Evolutionary conservation across 1,284 basidiomycete species (phyloP), one percentile per base, ranked within the genome.

Genomic region (Cystobasidium pallidum): DNA sequence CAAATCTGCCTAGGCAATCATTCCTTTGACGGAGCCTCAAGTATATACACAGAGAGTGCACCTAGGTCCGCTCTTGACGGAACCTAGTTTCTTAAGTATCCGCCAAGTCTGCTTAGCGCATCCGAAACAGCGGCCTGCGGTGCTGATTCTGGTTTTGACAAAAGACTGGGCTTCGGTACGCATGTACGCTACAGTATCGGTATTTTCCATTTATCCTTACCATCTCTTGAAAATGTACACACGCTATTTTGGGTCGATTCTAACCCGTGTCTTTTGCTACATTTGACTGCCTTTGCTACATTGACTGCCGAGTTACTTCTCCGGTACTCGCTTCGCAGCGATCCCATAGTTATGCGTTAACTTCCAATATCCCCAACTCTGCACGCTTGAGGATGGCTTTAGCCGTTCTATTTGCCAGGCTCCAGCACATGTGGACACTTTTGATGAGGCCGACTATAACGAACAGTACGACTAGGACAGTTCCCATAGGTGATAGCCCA

Each of bases 351-450:
- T 28, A 55, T n/a, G 51, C 26, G 32, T 32, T 59, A 15, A 71
- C 68, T 55, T 71, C 68, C 7, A 71, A 34, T 36, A 71, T 71
- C 24, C 68, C 68, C 11, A 24, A 57, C 34, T 71, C 68, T 24
- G 68, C 68, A 19, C 68, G 26, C 26, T 34, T 15, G n/a, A 71
- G 36, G 26, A 71, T 63, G 17, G 57, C 15, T 19, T 71, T 59
- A 34, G 68, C 59, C 2, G 61, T 64, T 39, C 59, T 54, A 51
- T 59, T 59, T 15, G 68, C 59, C 26, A 71, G 47, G 36, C 51
- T 63, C 49, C 61, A 71, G 41, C 68, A 71, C 47, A 71, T 57
- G 34, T 71, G 68, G 8, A 71, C 41, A 51, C 70, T 65, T 32
- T 72, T 72, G 13, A 65, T 36, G 4, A 72, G 24, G 21, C 70